These are phyloP conservation scores for Coniferiporia sulphurascens DNA, from an alignment of 1,284 basidiomycete genomes.

Conservation along the genomic window DNA sequence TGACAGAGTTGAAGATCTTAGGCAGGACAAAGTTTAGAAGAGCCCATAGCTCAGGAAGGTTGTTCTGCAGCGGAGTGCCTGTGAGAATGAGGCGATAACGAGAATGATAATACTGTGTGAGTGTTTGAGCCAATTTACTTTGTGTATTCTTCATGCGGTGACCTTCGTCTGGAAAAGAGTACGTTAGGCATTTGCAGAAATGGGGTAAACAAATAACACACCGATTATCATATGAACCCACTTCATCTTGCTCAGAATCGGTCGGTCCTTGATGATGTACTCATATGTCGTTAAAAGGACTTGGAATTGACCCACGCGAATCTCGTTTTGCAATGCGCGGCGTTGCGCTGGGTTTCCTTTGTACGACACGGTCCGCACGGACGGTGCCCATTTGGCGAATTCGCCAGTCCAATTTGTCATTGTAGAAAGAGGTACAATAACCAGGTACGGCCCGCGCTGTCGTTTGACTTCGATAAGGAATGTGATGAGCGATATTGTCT, in stretches of 20 bases:
- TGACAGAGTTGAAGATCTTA: slow-evolving; percentile 99
- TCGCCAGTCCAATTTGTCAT: slow-evolving; percentile 99
- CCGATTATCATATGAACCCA: slow-evolving; percentile 99
- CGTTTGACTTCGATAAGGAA: slow-evolving; percentile 94
- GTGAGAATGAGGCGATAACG: slow-evolving; percentile 95
- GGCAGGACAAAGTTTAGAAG: slow-evolving; percentile 97
- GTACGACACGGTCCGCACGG: slow-evolving; percentile 82
- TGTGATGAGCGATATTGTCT: slow-evolving; percentile 93
- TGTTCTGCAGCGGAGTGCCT: slow-evolving; percentile 98
- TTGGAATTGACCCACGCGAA: slow-evolving; percentile 84
- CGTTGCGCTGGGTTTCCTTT: slow-evolving; percentile 90
- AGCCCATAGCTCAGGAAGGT: slow-evolving; percentile 97
- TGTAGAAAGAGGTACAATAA: slow-evolving; percentile 97
- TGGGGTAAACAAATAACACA: slow-evolving; percentile 30
- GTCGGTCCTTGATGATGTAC: slow-evolving; percentile 98
- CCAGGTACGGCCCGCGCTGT: slow-evolving; percentile 92
- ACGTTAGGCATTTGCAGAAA: slow-evolving; percentile 10
- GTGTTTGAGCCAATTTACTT: slow-evolving; percentile 88
- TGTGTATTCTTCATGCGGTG: slow-evolving; percentile 99
- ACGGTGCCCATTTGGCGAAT: slow-evolving; percentile 96
- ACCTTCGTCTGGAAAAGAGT: slow-evolving; percentile 73
- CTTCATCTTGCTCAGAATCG: slow-evolving; percentile 85
- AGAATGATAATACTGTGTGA: slow-evolving; percentile 91
- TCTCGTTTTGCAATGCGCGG: slow-evolving; percentile 66
- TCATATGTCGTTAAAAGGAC: slow-evolving; percentile 98